Percentiles rank a stretch among this genome's conserved stretches.
Evolutionary conservation across 2,329 filamentous ascomycete genomes (phyloP).

Genomic region (Achaetomium macrosporum): DNA sequence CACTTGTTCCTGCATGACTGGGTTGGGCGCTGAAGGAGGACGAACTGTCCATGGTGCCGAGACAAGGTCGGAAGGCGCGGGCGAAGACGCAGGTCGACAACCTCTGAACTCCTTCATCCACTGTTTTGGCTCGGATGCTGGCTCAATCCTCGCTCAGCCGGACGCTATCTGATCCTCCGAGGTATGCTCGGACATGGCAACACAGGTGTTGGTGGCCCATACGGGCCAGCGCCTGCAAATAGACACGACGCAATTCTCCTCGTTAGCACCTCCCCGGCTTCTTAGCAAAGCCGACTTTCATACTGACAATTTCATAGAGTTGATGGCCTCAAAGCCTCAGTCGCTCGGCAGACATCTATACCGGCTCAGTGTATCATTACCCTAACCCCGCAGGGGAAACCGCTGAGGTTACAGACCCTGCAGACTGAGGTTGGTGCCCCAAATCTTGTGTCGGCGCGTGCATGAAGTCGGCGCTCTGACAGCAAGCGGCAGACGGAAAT

Average conservation of each 20-base stretch:
- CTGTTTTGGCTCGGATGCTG: background rate
- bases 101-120: background rate
- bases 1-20: too few relatives aligned
- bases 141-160: background rate
- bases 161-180: constrained; percentile 3
- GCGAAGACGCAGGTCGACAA: background rate
- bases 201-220: constrained; percentile 87
- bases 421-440: constrained; percentile 62
- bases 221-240: constrained; percentile 80
- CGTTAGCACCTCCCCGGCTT: constrained; percentile 43
- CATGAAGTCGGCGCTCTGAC: constrained; percentile 4
- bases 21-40: too few relatives aligned
- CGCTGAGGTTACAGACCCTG: constrained; percentile 73
- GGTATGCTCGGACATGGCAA: constrained; percentile 68
- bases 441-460: background rate
- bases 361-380: constrained; percentile 75
- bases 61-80: too few relatives aligned
- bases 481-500: constrained; percentile 63
- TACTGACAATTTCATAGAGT: constrained; percentile 51
- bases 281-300: constrained; percentile 7
- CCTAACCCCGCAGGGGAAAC: constrained; percentile 78
- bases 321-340: constrained; percentile 79
- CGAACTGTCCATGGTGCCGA: too few relatives aligned
- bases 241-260: constrained; percentile 68
- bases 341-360: constrained; percentile 68